Conservation (phyloP, 208 protist genomes). For the Trypanosoma vivax region DNA sequence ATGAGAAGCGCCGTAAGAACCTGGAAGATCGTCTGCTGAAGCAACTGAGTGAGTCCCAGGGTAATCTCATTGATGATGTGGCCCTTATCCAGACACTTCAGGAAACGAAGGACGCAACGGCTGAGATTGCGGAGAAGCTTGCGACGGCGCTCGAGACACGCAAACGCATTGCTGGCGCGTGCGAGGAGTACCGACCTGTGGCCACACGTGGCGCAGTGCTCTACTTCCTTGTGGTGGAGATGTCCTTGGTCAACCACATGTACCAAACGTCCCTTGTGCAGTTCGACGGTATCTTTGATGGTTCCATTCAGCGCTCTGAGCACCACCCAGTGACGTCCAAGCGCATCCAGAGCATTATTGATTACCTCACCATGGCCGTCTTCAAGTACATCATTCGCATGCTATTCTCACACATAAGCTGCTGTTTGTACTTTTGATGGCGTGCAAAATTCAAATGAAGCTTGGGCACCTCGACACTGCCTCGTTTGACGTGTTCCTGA, state of each 20-base stretch:
- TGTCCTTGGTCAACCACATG: constrained; percentile 96
- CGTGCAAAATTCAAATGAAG: constrained; percentile 95
- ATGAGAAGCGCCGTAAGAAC: constrained; percentile 93
- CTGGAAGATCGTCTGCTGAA: constrained; percentile 93
- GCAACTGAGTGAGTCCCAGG: constrained; percentile 91
- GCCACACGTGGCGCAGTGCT: constrained; percentile 95
- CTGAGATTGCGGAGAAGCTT: constrained; percentile 96
- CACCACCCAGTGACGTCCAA: constrained; percentile 87
- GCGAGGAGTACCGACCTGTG: constrained; percentile 96
- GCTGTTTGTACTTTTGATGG: constrained; percentile 94
- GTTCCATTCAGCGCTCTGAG: constrained; percentile 88
- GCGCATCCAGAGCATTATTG: constrained; percentile 95
- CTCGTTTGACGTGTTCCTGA: constrained; percentile 91
- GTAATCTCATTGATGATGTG: constrained; percentile 91
- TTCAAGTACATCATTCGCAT: constrained; percentile 95
- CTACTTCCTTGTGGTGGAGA: constrained; percentile 99
- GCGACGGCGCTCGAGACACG: constrained; percentile 92
- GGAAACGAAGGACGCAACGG: constrained; percentile 96
- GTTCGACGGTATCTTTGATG: constrained; percentile 96
- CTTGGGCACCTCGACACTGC: constrained; percentile 61
- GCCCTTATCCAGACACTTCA: constrained; percentile 94
- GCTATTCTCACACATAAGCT: constrained; percentile 97
- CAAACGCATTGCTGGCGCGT: constrained; percentile 93
- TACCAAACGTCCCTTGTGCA: constrained; percentile 98
- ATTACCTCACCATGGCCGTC: constrained; percentile 89